Percentiles rank a stretch among this genome's conserved stretches.
These are phyloP conservation scores for Xylaria sp. DNA, from an alignment of 2,329 filamentous ascomycete genomes.

Conservation along the genomic window DNA sequence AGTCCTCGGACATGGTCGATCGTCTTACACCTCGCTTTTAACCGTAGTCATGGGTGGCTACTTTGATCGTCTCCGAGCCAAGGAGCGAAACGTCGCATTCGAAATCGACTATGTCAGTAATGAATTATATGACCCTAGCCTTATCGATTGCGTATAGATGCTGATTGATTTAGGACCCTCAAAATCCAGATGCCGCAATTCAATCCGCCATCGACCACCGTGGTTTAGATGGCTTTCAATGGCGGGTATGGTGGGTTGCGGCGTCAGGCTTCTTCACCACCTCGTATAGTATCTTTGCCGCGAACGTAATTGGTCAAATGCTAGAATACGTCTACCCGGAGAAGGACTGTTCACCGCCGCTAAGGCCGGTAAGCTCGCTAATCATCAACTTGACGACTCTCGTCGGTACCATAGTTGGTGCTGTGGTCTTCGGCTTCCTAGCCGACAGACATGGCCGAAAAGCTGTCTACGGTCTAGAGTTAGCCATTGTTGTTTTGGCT, in stretches of 20 bases:
- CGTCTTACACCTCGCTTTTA: background rate
- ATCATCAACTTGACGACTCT: constrained; percentile 56
- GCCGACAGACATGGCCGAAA: constrained; percentile 62
- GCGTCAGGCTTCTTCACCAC: constrained; percentile 44
- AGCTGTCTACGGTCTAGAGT: constrained; percentile 60
- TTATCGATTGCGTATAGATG: background rate
- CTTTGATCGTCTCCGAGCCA: constrained; percentile 28
- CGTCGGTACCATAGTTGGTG: constrained; percentile 57
- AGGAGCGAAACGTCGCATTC: constrained; percentile 24
- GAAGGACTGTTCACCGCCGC: constrained; percentile 3
- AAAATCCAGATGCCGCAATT: constrained; percentile 32
- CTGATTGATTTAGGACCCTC: constrained; percentile 24
- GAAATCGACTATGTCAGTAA: constrained; percentile 34
- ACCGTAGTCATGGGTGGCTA: constrained; percentile 27
- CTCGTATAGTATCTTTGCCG: constrained; percentile 44
- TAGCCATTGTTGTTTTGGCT: constrained; percentile 61
- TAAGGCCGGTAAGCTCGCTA: constrained; percentile 6
- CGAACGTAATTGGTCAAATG: constrained; percentile 32
- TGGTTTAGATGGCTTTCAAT: constrained; percentile 34
- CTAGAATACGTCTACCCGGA: constrained; percentile 32
- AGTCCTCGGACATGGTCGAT: background rate
- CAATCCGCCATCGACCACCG: constrained; percentile 33
- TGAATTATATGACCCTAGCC: background rate
- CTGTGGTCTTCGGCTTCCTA: constrained; percentile 58
- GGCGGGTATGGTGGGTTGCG: constrained; percentile 35